A percentile compares a stretch with the other conserved stretches of the same genome.
Evolutionary conservation across 768 basidiomycete genomes (phyloP).

Genomic region (Leucocoprinus sp.): DNA sequence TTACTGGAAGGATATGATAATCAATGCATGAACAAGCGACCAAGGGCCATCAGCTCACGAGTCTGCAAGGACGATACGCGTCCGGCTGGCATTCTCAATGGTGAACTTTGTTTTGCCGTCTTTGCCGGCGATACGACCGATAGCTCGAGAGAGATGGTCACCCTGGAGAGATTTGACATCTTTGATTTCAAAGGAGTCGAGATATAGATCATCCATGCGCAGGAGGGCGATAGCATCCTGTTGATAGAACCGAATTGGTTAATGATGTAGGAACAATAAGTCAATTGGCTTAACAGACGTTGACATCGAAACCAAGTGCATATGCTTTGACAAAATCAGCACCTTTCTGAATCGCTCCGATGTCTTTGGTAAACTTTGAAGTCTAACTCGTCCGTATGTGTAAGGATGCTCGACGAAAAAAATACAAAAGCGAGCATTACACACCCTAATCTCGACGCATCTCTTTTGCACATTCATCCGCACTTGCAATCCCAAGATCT

Average conservation of each 20-base stretch:
- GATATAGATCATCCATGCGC: conserved; percentile 92
- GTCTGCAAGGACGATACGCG: conserved; percentile 97
- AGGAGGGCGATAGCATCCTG: conserved; percentile 95
- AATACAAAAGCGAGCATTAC: conserved; percentile 20
- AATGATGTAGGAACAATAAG: background rate
- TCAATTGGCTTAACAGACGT: conserved; percentile 39
- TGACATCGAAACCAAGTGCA: conserved; percentile 90
- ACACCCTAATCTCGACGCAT: conserved; percentile 87
- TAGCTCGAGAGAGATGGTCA: conserved; percentile 96
- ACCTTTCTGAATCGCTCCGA: conserved; percentile 91
- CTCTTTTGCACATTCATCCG: conserved; percentile 91
- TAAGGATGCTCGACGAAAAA: background rate
- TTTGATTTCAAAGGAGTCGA: conserved; percentile 98
- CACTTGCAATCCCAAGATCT: conserved; percentile 90
- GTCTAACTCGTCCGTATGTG: conserved; percentile 42
- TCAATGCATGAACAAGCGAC: background rate
- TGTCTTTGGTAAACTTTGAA: conserved; percentile 89
- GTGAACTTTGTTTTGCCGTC: conserved; percentile 99
- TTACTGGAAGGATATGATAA: conserved; percentile 43
- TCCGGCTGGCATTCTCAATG: conserved; percentile 94
- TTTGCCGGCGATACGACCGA: conserved; percentile 97
- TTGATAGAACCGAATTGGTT: background rate
- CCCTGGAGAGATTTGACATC: conserved; percentile 98
- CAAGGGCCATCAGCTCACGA: conserved; percentile 77
- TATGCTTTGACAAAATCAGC: conserved; percentile 96